Conservation (phyloP, 2,329 filamentous ascomycete species). For the Bipolaris oryzae region DNA sequence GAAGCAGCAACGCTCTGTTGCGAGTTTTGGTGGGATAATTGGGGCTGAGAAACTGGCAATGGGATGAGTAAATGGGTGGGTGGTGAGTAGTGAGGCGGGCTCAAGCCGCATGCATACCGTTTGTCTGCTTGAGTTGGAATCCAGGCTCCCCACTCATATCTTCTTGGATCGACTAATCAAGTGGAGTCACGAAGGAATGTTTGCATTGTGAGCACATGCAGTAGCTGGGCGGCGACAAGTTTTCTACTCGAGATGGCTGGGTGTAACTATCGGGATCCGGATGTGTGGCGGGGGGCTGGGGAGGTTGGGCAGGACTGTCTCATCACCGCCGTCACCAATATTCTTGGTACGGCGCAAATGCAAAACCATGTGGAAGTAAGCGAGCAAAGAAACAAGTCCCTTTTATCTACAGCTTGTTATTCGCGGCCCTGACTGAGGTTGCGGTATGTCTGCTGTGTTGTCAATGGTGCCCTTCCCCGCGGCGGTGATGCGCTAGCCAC, state of each 20-base stretch:
- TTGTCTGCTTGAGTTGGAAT: constrained; percentile 51
- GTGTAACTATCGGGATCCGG: constrained; percentile 18
- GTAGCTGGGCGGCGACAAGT: constrained; percentile 25
- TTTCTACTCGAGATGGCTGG: constrained; percentile 40
- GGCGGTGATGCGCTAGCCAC: constrained; percentile 14
- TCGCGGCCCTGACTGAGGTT: constrained; percentile 10
- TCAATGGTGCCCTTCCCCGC: constrained; percentile 16
- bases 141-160: constrained; percentile 47
- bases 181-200: constrained; percentile 36
- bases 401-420: constrained; percentile 7
- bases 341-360: constrained; percentile 33
- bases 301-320: constrained; percentile 35
- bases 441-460: constrained; percentile 22
- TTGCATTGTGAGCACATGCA: constrained; percentile 28
- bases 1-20: constrained; percentile 56
- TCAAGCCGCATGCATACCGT: constrained; percentile 44
- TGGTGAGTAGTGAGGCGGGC: not conserved
- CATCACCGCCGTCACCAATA: constrained; percentile 25
- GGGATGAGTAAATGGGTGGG: constrained; percentile 21
- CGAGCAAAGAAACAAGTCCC: constrained; percentile 12
- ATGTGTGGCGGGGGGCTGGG: constrained; percentile 27
- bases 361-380: constrained; percentile 3
- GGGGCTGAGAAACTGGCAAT: constrained; percentile 47
- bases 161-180: constrained; percentile 35
- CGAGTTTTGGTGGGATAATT: constrained; percentile 50